Conservation (phyloP, 2,329 filamentous ascomycete species). For the Talaromyces islandicus region DNA sequence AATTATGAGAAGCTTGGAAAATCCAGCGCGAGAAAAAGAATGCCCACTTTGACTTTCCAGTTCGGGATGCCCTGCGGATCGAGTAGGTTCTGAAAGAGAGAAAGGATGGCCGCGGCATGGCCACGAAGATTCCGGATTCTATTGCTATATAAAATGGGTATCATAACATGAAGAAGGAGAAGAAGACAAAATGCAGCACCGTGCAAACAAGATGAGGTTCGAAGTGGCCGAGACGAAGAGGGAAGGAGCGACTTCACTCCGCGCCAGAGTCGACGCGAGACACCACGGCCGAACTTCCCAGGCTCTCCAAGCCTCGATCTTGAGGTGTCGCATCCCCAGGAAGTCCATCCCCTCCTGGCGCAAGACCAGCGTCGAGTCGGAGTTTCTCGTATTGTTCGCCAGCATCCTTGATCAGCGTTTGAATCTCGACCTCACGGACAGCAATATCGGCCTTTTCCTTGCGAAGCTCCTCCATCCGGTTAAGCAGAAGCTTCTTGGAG, state of each 20-base stretch:
- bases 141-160: slow-evolving; percentile 14
- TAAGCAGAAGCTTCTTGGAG: slow-evolving; percentile 55
- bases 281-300: slow-evolving; percentile 26
- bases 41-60: slow-evolving; percentile 19
- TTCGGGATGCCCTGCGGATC: slow-evolving; percentile 13
- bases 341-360: slow-evolving; percentile 19
- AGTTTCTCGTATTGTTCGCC: slow-evolving; percentile 64
- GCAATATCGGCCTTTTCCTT: slow-evolving; percentile 64
- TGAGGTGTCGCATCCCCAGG: slow-evolving; percentile 22
- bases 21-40: not conserved
- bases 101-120: slow-evolving; percentile 24
- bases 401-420: slow-evolving; percentile 72
- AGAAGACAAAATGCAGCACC: not conserved
- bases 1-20: not conserved
- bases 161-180: slow-evolving; percentile 13
- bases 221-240: not conserved
- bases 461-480: slow-evolving; percentile 60
- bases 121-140: slow-evolving; percentile 16
- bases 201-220: not conserved
- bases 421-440: slow-evolving; percentile 70
- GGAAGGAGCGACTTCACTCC: slow-evolving; percentile 13
- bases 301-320: slow-evolving; percentile 32
- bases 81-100: slow-evolving; percentile 25
- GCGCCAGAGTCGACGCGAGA: slow-evolving; percentile 22
- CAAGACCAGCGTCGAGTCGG: slow-evolving; percentile 38